These are phyloP conservation scores for Beauveria sp. DNA, from an alignment of 2,329 filamentous ascomycete genomes.

Conservation along the genomic window DNA sequence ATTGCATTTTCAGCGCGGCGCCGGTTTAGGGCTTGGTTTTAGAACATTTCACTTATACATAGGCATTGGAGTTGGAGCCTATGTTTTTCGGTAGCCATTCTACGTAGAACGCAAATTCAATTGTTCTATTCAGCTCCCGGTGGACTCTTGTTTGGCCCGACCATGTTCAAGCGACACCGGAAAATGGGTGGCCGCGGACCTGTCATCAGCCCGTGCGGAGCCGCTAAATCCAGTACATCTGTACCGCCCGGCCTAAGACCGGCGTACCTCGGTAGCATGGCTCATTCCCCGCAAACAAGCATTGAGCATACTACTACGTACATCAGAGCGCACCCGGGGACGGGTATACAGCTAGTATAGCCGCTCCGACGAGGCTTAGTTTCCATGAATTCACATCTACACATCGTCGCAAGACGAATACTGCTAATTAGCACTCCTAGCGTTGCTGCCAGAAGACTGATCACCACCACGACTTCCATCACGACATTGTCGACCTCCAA, in stretches of 20 bases:
- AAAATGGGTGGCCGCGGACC: not conserved
- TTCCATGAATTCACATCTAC: not conserved
- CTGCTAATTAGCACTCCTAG: not conserved
- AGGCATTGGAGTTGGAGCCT: not conserved
- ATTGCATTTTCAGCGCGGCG: constrained; percentile 7
- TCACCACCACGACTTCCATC: not conserved
- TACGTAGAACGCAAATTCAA: not conserved
- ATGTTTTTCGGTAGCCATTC: not conserved
- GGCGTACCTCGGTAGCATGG: not conserved
- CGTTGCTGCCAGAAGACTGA: not conserved
- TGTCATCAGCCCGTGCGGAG: not conserved
- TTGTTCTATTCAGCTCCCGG: not conserved
- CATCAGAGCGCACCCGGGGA: not conserved
- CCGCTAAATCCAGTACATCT: not conserved
- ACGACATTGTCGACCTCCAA: not conserved
- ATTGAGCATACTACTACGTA: not conserved
- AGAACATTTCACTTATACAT: not conserved
- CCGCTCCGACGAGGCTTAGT: not conserved
- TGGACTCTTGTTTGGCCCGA: no score
- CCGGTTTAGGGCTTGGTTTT: not conserved
- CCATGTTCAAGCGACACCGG: not conserved
- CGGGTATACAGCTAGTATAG: constrained; percentile 9
- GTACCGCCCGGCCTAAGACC: not conserved
- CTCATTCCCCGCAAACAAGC: constrained; percentile 5
- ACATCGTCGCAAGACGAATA: constrained; percentile 6